Base-by-base conservation (phyloP, 1,139 yeast species). In the Geotrichum macrosporum region DNA sequence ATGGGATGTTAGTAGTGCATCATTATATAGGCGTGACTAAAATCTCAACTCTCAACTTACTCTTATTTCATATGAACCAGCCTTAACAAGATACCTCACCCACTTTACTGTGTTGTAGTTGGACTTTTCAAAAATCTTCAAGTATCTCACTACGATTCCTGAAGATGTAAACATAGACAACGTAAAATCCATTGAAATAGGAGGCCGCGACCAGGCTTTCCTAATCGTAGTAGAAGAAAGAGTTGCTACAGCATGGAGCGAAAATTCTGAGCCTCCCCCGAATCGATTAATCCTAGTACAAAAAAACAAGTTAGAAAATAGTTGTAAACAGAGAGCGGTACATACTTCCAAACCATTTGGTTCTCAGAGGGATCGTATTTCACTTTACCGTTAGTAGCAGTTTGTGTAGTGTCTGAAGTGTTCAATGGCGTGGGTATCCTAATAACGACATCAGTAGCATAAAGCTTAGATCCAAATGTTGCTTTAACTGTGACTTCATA, bases 11-110 rank as follows among this genome's bases (percentile, higher is more conserved):
- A 27, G 33, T 20, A 26, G 9, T 5, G 22, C 5, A 12, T 20
- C n/a, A 22, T 15, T 24, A 24, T 10, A 19, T 12, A n/a, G n/a
- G n/a, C n/a, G n/a, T n/a, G n/a, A n/a, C n/a, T n/a, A n/a, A n/a
- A n/a, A n/a, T n/a, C n/a, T n/a, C n/a, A n/a, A 16, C 15, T 4
- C 15, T n/a, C 20, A 16, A 42, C 50, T 41, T 19, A 46, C 50
- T 50, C 95, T 70, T 12, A 86, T 74, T 53, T 87, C 96, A 57
- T 85, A 87, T 4, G 84, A 77, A 1, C 95, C 95, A 0, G 89
- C 80, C 53, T 74, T 76, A 1, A 89, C 76, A 16, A 76, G 64
- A 63, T 89, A 89, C 57, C 85, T 77, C 38, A 88, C 94, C 94
- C 95, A 88, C 62, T 89, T 89, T 18, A 86, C 80, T 1, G 95